A percentile compares a stretch with the other conserved stretches of the same genome.
phyloP scores from a whole-genome alignment of 2,329 filamentous ascomycete genomes.

The Ceratocystis ficicola region DNA sequence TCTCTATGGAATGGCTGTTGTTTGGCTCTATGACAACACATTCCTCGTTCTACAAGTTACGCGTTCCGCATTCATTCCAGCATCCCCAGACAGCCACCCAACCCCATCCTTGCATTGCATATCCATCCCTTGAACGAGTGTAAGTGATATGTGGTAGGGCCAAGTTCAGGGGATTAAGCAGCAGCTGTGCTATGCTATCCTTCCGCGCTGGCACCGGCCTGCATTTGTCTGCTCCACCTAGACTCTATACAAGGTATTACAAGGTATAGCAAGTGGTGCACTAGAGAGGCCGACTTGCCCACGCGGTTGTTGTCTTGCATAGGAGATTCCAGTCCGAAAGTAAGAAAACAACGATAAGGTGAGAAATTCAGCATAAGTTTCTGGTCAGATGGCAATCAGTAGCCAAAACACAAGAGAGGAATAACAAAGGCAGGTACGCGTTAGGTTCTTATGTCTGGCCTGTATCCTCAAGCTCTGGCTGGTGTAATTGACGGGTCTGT shows the following conservation, averaged over 20 bases:
- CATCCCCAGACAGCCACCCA: not conserved
- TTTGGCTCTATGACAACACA: constrained; percentile 10
- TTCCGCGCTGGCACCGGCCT: not conserved
- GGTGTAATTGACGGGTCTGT: too few species aligned
- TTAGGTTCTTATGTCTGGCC: constrained; percentile 3
- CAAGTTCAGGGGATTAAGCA: not conserved
- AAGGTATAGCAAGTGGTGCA: too few species aligned
- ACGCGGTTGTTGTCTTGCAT: constrained; percentile 12
- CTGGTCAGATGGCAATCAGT: not conserved
- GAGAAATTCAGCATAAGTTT: not conserved
- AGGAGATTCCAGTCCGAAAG: constrained; percentile 11
- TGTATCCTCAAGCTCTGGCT: not conserved
- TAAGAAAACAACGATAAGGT: not conserved
- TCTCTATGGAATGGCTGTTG: constrained; percentile 8
- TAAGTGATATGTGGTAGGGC: not conserved
- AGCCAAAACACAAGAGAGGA: not conserved
- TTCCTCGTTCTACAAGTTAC: not conserved
- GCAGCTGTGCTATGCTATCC: not conserved
- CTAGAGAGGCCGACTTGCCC: constrained; percentile 1
- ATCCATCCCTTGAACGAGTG: not conserved
- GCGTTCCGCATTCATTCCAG: constrained; percentile 10
- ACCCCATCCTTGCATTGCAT: not conserved
- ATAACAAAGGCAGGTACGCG: not conserved
- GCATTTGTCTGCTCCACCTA: not conserved
- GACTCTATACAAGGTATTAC: not conserved